Evolutionary conservation across 2,329 filamentous ascomycete genomes (phyloP).

Genomic region (Neurospora crassa): DNA sequence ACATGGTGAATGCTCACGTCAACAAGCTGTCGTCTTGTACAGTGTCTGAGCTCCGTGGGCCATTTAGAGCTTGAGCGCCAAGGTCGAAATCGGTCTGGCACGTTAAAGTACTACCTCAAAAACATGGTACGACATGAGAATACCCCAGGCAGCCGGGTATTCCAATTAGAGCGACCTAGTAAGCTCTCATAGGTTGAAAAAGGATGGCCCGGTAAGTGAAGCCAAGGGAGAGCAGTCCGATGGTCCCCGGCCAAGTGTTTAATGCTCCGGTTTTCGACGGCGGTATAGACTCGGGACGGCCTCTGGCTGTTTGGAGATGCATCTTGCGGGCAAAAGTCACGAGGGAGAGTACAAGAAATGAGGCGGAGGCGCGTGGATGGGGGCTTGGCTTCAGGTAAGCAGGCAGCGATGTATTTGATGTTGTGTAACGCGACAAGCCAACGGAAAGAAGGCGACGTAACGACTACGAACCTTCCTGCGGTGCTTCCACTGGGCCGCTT

Average conservation of each 20-base stretch:
- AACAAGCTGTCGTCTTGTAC: background rate
- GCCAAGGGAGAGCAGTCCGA: background rate
- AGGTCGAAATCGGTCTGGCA: background rate
- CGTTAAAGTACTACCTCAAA: background rate
- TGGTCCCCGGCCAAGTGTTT: background rate
- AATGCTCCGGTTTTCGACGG: background rate
- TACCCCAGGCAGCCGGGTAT: background rate
- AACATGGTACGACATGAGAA: background rate
- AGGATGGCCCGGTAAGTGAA: background rate
- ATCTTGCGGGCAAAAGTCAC: background rate
- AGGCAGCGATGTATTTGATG: background rate
- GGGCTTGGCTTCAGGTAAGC: background rate
- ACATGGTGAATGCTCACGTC: background rate
- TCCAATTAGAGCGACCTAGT: background rate
- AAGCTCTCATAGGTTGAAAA: background rate
- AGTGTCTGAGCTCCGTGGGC: background rate
- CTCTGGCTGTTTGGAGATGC: background rate
- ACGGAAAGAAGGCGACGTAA: background rate
- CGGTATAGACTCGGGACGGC: background rate
- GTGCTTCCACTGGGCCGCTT: background rate
- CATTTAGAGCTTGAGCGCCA: background rate
- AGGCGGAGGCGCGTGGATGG: background rate
- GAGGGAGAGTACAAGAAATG: background rate
- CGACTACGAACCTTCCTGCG: background rate
- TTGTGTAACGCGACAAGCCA: background rate